Evolutionary conservation across 305 asterid genomes (phyloP), one percentile per base, ranked within the genome.

Genomic region (Fraxinus sp.): DNA sequence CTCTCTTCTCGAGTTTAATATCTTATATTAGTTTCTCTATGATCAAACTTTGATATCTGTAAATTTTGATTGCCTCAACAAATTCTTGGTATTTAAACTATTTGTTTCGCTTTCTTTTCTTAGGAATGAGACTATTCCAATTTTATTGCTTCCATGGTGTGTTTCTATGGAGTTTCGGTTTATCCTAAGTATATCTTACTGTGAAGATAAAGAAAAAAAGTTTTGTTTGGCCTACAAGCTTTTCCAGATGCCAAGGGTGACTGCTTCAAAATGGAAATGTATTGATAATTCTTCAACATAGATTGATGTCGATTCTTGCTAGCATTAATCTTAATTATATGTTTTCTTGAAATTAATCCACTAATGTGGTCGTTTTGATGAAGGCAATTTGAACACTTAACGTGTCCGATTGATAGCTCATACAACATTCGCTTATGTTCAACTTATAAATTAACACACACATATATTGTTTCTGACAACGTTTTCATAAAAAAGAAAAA

Each of bases 111-210:
- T 13, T 79, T 36, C 75, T 85, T 89, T 88, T 71, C 91, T 82
- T 86, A 59, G 22, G 73, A 52, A 49, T 35, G 83, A 85, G 83
- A 84, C 83, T 83, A 91, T 90, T 87, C 91, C 88, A 87, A 81
- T 75, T 77, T 85, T 81, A 68, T 93, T 88, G 87, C 93, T 90
- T 89, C 83, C 74, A n/a, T 76, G 72, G 2, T 26, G 7, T 66
- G 79, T 87, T 59, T 59, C 11, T 18, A 71, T 46, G 80, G 71
- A 9, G 30, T 62, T 62, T 62, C 22, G 72, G 32, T 62, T 62
- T 49, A 49, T 49, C 59, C 20, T 0, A 62, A 14, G 75, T 28
- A 70, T 70, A 70, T 70, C 75, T 70, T 13, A 70, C 41, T 14
- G 75, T 30, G 75, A 28, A 70, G 75, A 70, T 28, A 70, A 70